Evolutionary conservation across 2,329 filamentous ascomycete species (phyloP), one percentile per base, ranked within the genome.

Genomic region (Bipolaris gigantea): DNA sequence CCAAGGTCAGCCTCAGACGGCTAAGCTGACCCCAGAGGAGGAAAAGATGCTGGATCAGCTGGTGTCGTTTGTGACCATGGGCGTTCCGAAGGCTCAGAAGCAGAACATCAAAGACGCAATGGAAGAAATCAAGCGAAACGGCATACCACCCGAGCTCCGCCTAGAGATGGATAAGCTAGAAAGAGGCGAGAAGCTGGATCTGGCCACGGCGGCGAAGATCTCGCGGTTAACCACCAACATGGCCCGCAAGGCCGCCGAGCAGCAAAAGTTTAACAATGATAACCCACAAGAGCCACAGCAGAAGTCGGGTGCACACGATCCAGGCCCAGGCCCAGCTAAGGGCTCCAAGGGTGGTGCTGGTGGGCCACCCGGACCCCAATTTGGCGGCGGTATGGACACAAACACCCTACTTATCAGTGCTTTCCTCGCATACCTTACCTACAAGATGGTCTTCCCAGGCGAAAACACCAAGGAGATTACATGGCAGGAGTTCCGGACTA

Each of bases 401-500:
- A 79, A 79, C 53, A 83, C 81, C 19, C 77, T 83, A 59, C 63
- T 88, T 30, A 77, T 87, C 42, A 81, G 81, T 27, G 76, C 82
- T 16, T 81, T 89, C 63, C 74, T 87, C 32, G 77, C 84, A 10
- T 89, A 86, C 69, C 78, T 89, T 50, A 71, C 86, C 43, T 73
- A 70, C 73, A 79, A 82, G 51, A 80, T 83, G 60, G 77, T 93
- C 52, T 82, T 90, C 54, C 87, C 87, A 3, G 82, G 83, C 18
- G 86, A 89, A 59, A 82, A 80, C 58, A 81, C 79, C 50, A 81
- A 86, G 68, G 93, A 99, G 72, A 97, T 99, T 55, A 97, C 94
- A 50, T 99, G 92, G 90, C 92, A 99, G 77, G 94, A 99, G 77
- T 90, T 99, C 77, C 83, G 90, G 59, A 92, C 86, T 64, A 94